These are phyloP conservation scores for Nadsonia fulvescens DNA, from an alignment of 805 yeast genomes.

Conservation along the genomic window DNA sequence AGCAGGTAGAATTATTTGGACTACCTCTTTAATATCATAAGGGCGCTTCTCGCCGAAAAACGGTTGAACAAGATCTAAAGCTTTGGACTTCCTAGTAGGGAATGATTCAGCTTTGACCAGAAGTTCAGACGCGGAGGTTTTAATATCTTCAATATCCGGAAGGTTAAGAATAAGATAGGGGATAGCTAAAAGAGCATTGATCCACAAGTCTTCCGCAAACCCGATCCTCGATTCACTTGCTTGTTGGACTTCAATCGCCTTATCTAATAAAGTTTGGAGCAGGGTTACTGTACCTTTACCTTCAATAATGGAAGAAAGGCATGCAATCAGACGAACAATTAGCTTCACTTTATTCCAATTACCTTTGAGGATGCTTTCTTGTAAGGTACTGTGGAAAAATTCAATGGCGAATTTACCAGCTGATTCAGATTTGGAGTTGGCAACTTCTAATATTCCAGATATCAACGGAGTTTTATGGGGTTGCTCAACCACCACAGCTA, in stretches of 20 bases:
- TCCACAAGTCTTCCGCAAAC: slow-evolving; percentile 52
- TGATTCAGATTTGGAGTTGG: slow-evolving; percentile 42
- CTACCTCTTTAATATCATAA: slow-evolving; percentile 1
- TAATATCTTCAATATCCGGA: slow-evolving; percentile 18
- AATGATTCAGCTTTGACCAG: slow-evolving; percentile 19
- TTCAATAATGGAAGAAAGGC: slow-evolving; percentile 42
- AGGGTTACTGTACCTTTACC: slow-evolving; percentile 31
- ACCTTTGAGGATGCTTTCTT: slow-evolving; percentile 30
- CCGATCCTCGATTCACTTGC: slow-evolving; percentile 20
- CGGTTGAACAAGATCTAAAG: slow-evolving; percentile 4
- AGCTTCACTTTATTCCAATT: slow-evolving; percentile 54
- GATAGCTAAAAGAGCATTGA: slow-evolving; percentile 38
- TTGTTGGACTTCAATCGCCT: slow-evolving; percentile 39
- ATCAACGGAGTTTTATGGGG: slow-evolving; percentile 77
- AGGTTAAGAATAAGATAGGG: slow-evolving; percentile 32
- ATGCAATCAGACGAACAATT: slow-evolving; percentile 48
- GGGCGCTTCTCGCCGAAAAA: slow-evolving; percentile 4
- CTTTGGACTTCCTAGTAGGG: slow-evolving; percentile 1
- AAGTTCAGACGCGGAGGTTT: slow-evolving; percentile 24
- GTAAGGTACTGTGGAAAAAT: slow-evolving; percentile 46
- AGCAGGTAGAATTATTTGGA: no score
- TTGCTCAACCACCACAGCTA: slow-evolving; percentile 63
- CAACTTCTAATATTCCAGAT: slow-evolving; percentile 45
- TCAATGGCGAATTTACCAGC: slow-evolving; percentile 57
- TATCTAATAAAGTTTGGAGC: slow-evolving; percentile 32